Percentiles rank a stretch among this genome's conserved stretches.
These are phyloP conservation scores for Mikania micrantha DNA, from an alignment of 129 eudicot species.

Conservation along the genomic window DNA sequence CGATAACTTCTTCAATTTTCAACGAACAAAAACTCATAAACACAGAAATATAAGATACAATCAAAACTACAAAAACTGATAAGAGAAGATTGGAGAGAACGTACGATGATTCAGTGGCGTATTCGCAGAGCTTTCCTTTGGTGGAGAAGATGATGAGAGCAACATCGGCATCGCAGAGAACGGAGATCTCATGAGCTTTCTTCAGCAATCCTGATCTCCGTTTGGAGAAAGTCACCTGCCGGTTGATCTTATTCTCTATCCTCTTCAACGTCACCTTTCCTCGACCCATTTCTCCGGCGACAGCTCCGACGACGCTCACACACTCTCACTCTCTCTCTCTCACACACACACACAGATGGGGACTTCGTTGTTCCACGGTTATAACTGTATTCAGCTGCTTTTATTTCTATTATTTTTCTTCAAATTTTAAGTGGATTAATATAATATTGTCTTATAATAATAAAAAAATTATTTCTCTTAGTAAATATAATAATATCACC, in stretches of 20 bases:
- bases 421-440: no score
- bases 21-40: neutral
- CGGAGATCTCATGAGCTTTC: slow-evolving; percentile 91
- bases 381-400: neutral
- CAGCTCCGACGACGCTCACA: neutral
- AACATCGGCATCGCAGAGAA: slow-evolving; percentile 78
- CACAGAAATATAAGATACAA: neutral
- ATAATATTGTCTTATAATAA: no score
- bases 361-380: neutral
- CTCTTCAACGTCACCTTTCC: slow-evolving; percentile 89
- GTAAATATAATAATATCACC: no score
- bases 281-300: slow-evolving; percentile 47
- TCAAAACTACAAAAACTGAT: neutral
- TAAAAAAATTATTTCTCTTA: no score
- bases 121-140: slow-evolving; percentile 78
- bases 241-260: slow-evolving; percentile 79
- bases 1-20: slow-evolving; percentile 1
- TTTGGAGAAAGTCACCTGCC: slow-evolving; percentile 83
- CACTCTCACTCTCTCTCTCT: neutral
- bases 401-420: neutral
- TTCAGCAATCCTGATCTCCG: slow-evolving; percentile 65
- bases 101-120: slow-evolving; percentile 71
- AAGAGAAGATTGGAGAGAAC: neutral
- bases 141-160: slow-evolving; percentile 75
- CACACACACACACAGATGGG: neutral